Percentiles rank a stretch among this genome's conserved stretches.
Evolutionary conservation across 441 rosid genomes (phyloP).

Genomic region (Sinapis alba): DNA sequence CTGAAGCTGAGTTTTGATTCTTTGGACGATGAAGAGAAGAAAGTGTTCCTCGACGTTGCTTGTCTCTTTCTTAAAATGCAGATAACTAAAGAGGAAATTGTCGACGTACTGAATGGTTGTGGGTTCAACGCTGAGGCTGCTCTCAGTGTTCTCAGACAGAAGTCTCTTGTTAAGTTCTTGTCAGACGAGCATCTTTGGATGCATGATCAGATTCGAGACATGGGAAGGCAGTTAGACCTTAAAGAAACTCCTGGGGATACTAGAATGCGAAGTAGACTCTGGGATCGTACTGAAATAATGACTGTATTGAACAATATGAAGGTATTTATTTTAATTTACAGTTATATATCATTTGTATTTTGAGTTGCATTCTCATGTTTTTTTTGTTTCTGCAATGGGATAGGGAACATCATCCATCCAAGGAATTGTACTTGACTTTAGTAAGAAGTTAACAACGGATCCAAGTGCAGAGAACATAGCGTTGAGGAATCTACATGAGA

Average conservation of each 20-base stretch:
- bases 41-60: conserved; percentile 59
- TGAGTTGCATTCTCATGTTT: not conserved
- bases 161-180: conserved; percentile 53
- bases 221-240: conserved; percentile 62
- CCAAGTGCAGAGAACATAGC: conserved; percentile 9
- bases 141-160: conserved; percentile 47
- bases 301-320: conserved; percentile 42
- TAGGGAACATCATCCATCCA: conserved; percentile 55
- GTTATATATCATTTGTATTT: not conserved
- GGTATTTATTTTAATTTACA: conserved; percentile 39
- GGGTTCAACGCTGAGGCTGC: conserved; percentile 48
- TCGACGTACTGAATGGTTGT: conserved; percentile 55
- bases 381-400: not conserved
- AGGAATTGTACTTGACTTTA: conserved; percentile 55
- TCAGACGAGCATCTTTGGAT: conserved; percentile 48
- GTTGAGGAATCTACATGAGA: conserved; percentile 7
- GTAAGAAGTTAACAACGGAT: conserved; percentile 19
- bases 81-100: conserved; percentile 46
- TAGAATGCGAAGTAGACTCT: conserved; percentile 57
- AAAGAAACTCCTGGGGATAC: conserved; percentile 37
- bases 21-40: conserved; percentile 47
- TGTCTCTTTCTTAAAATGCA: conserved; percentile 52
- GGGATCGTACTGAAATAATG: conserved; percentile 55
- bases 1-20: conserved; percentile 53
- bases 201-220: conserved; percentile 74